phyloP scores from a whole-genome alignment of 352 stramenopile species.

The Phytophthora pinifolia region DNA sequence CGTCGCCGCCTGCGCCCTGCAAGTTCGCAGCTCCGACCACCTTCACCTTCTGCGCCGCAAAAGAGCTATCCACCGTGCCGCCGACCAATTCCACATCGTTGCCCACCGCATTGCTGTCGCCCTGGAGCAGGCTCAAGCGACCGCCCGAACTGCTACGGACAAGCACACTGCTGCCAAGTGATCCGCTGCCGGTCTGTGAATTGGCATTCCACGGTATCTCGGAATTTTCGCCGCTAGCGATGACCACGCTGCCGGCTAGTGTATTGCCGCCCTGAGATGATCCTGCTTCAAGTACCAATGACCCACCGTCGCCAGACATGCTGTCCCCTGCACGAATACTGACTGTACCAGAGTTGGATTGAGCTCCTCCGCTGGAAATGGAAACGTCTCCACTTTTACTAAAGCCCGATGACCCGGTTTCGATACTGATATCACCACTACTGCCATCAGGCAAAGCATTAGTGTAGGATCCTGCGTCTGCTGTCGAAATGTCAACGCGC shows the following conservation, averaged over 20 bases:
- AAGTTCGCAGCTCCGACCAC: conserved; percentile 15
- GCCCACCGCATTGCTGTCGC: conserved; percentile 20
- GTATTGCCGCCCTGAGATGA: conserved; percentile 25
- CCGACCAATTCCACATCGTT: conserved; percentile 29
- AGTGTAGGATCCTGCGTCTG: conserved; percentile 40
- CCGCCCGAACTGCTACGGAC: conserved; percentile 20
- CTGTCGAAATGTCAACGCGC: conserved; percentile 46
- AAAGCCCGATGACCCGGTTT: conserved; percentile 34
- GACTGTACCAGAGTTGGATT: conserved; percentile 30
- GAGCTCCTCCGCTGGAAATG: conserved; percentile 31
- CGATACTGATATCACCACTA: conserved; percentile 38
- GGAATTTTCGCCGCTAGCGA: conserved; percentile 29
- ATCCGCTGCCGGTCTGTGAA: conserved; percentile 16
- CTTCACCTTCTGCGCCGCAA: conserved; percentile 15
- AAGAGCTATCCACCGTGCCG: conserved; percentile 15
- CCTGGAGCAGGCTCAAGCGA: conserved; percentile 23
- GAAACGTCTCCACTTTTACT: conserved; percentile 34
- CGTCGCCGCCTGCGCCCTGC: conserved; percentile 25
- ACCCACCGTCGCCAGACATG: conserved; percentile 32
- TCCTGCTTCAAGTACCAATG: conserved; percentile 42
- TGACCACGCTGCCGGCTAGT: conserved; percentile 32
- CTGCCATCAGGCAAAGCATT: conserved; percentile 33
- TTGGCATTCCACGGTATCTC: conserved; percentile 24
- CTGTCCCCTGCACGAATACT: conserved; percentile 35
- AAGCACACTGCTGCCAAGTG: conserved; percentile 2